Percentiles rank a stretch among this genome's conserved stretches.
Evolutionary conservation across 176 grass and related monocot species (phyloP).

Genomic region (Stipa capillata): DNA sequence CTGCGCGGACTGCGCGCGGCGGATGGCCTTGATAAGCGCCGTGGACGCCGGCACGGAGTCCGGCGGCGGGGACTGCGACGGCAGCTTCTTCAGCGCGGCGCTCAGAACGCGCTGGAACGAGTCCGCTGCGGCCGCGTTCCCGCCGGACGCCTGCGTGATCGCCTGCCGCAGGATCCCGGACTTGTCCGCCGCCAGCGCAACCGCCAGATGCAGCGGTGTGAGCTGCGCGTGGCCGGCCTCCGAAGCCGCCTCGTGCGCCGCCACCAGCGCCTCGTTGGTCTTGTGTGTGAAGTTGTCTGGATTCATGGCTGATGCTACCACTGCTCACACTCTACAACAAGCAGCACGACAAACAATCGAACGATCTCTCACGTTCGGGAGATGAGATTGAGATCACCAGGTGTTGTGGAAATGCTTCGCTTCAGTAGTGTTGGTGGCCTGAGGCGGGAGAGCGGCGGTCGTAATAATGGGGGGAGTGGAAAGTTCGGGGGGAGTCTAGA

Average conservation of each 20-base stretch:
- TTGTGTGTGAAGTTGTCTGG: constrained; percentile 90
- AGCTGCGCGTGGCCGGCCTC: constrained; percentile 51
- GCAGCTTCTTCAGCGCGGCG: constrained; percentile 36
- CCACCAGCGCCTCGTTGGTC: constrained; percentile 68
- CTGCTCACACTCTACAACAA: background rate
- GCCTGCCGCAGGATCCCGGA: too few species aligned
- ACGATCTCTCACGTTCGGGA: background rate
- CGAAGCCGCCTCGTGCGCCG: constrained; percentile 56
- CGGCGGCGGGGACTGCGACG: too few species aligned
- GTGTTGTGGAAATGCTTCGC: background rate
- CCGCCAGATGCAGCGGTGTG: constrained; percentile 55
- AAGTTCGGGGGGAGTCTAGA: constrained; percentile 23
- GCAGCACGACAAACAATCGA: too few species aligned
- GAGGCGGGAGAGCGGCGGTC: background rate
- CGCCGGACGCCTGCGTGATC: constrained; percentile 33
- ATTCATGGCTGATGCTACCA: constrained; percentile 41
- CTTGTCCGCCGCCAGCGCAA: constrained; percentile 31
- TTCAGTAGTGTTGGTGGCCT: background rate
- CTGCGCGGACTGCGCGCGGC: too few species aligned
- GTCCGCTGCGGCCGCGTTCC: constrained; percentile 3
- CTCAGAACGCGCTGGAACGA: constrained; percentile 52
- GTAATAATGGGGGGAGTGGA: constrained; percentile 6
- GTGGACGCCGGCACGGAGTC: too few species aligned
- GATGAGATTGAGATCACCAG: background rate
- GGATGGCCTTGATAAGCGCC: too few species aligned